These are phyloP conservation scores for Colletotrichum orchidophilum DNA, from an alignment of 2,329 filamentous ascomycete species.

Conservation along the genomic window DNA sequence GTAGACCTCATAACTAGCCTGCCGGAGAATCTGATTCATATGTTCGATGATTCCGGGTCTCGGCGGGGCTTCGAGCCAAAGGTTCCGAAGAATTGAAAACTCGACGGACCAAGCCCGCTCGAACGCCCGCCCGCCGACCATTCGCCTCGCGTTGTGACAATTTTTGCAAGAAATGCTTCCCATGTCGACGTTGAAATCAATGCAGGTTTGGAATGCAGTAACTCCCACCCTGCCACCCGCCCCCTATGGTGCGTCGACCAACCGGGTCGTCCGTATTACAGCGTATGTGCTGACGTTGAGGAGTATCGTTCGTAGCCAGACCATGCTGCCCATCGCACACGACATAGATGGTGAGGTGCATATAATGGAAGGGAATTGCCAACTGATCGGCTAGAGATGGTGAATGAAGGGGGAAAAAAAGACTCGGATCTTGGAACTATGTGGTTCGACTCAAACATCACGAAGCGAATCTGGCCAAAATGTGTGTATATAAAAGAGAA, in stretches of 20 bases:
- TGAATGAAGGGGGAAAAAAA: not conserved
- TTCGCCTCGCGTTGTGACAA: not conserved
- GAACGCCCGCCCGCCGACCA: not conserved
- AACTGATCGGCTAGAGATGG: not conserved
- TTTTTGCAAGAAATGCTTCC: not conserved
- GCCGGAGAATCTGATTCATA: not conserved
- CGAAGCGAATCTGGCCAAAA: not conserved
- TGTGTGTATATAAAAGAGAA: not conserved
- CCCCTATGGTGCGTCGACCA: not conserved
- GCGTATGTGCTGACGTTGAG: not conserved
- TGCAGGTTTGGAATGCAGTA: not conserved
- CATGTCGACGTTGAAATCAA: not conserved
- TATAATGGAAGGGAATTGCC: not conserved
- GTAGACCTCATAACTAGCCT: not conserved
- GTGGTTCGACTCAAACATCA: not conserved
- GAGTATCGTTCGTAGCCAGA: not conserved
- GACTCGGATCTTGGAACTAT: not conserved
- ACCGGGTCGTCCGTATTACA: slow-evolving; percentile 11
- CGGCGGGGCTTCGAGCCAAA: not conserved
- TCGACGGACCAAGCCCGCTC: slow-evolving; percentile 3
- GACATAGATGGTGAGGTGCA: not conserved
- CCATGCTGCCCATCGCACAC: not conserved
- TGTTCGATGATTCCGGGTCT: not conserved
- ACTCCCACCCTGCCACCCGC: not conserved
- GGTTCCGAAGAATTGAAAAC: not conserved